Conservation (phyloP, 768 basidiomycete genomes). For the Pisolithus marmoratus region DNA sequence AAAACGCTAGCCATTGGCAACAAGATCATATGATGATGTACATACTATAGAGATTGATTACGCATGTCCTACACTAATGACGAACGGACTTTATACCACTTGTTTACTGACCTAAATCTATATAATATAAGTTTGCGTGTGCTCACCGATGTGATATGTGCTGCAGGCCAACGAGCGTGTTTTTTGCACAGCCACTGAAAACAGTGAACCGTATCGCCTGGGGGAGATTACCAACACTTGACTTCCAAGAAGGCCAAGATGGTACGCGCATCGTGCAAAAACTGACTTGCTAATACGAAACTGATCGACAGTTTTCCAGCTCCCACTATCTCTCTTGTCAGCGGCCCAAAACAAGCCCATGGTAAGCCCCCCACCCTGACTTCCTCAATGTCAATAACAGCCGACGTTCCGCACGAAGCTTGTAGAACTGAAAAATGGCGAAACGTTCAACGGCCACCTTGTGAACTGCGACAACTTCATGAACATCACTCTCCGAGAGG, state of each 20-base stretch:
- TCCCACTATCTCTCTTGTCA: slow-evolving; percentile 96
- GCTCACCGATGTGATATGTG: too few relatives aligned
- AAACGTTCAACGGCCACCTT: slow-evolving; percentile 98
- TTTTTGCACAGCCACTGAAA: slow-evolving; percentile 26
- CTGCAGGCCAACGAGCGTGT: too few relatives aligned
- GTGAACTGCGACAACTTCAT: slow-evolving; percentile 99
- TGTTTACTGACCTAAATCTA: too few relatives aligned
- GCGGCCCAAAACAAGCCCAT: slow-evolving; percentile 99
- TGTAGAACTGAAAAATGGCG: slow-evolving; percentile 51
- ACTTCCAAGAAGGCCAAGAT: neutral
- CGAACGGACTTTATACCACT: too few relatives aligned
- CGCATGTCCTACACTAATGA: too few relatives aligned
- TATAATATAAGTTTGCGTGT: too few relatives aligned
- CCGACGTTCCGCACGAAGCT: slow-evolving; percentile 17
- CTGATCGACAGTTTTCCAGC: slow-evolving; percentile 37
- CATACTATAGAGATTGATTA: too few relatives aligned
- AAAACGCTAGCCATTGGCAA: neutral
- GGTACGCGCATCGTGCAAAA: neutral
- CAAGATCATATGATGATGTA: too few relatives aligned
- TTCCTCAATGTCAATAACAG: slow-evolving; percentile 8
- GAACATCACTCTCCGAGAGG: slow-evolving; percentile 97
- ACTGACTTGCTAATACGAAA: neutral
- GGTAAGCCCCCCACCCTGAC: slow-evolving; percentile 41
- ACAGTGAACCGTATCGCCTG: neutral
- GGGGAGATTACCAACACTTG: neutral